Evolutionary conservation across 441 rosid species (phyloP).

Genomic region (Erodium chrysanthum): DNA sequence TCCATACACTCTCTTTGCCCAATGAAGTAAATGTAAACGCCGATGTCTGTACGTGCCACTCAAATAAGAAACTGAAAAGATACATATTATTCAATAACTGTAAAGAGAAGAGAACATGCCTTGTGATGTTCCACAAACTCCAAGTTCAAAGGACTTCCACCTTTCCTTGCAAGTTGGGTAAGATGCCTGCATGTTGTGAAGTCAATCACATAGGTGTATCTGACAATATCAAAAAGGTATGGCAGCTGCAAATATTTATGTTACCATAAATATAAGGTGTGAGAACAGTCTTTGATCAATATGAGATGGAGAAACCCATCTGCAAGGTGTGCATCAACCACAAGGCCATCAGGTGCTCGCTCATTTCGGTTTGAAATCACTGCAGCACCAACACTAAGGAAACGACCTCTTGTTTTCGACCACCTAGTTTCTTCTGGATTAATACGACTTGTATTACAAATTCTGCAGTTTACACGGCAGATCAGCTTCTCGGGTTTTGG

Average conservation of each 20-base stretch:
- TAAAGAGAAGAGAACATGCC: constrained; percentile 34
- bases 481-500: constrained; percentile 41
- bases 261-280: constrained; percentile 71
- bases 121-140: constrained; percentile 84
- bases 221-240: background rate
- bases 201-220: too few relatives aligned
- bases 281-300: constrained; percentile 75
- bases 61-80: background rate
- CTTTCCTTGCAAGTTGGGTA: constrained; percentile 71
- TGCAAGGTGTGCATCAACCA: constrained; percentile 87
- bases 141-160: constrained; percentile 64
- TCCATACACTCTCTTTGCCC: constrained; percentile 79
- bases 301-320: constrained; percentile 89
- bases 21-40: constrained; percentile 76
- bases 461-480: constrained; percentile 59
- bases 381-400: constrained; percentile 82
- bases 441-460: constrained; percentile 39
- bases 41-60: constrained; percentile 37
- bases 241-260: background rate
- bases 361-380: constrained; percentile 79
- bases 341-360: constrained; percentile 90
- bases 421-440: constrained; percentile 40
- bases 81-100: background rate
- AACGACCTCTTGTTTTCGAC: constrained; percentile 54
- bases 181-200: constrained; percentile 76